These are phyloP conservation scores for Fusarium sp. DNA, from an alignment of 2,329 filamentous ascomycete species.

Conservation along the genomic window DNA sequence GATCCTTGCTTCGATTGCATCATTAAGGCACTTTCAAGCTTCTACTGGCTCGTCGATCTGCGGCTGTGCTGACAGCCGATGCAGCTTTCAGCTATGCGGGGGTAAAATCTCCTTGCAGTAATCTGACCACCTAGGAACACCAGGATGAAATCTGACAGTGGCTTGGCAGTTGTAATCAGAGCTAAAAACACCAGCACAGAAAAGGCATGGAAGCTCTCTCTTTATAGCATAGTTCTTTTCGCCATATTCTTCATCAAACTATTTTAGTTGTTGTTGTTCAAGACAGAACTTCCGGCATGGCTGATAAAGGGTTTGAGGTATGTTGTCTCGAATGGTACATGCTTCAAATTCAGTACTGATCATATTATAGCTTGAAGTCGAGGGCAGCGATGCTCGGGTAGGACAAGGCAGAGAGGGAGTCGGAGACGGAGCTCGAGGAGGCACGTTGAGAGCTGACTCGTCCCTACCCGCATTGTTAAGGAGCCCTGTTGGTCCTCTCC, in stretches of 20 bases:
- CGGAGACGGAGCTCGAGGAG: not conserved
- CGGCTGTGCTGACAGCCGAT: not conserved
- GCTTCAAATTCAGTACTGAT: fast-evolving
- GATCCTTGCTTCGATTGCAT: not conserved
- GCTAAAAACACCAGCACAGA: not conserved
- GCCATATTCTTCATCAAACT: not conserved
- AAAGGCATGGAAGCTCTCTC: fast-evolving
- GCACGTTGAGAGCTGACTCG: not conserved
- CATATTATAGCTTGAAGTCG: not conserved
- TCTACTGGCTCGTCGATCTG: not conserved
- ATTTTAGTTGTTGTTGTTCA: not conserved
- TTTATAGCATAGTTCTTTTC: too few species aligned
- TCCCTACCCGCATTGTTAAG: not conserved
- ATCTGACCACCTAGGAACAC: not conserved
- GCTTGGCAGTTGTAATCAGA: not conserved
- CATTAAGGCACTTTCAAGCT: not conserved
- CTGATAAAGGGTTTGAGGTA: not conserved
- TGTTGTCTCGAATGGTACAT: fast-evolving
- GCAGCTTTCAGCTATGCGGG: not conserved
- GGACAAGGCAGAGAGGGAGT: not conserved
- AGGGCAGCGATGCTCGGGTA: not conserved
- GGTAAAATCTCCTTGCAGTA: fast-evolving
- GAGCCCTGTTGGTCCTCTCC: not conserved
- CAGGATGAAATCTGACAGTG: not conserved
- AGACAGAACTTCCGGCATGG: fast-evolving